phyloP scores from a whole-genome alignment of 2,329 filamentous ascomycete species.

The Paracorniculantispora psalliotae region DNA sequence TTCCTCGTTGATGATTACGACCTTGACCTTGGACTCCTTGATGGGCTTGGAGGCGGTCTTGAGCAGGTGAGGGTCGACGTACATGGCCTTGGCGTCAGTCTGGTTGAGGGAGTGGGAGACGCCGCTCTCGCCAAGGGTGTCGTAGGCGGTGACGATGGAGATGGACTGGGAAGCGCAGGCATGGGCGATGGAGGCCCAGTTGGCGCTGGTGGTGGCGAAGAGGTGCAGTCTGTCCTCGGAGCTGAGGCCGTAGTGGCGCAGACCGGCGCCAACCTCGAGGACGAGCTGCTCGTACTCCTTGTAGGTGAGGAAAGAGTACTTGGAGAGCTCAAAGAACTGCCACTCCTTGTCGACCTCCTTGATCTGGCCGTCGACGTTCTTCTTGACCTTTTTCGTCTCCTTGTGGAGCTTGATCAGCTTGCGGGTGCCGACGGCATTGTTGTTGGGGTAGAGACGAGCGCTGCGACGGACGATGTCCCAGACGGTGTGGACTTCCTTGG shows the following conservation, averaged over 20 bases:
- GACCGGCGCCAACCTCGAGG: slow-evolving; percentile 64
- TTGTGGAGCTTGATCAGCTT: slow-evolving; percentile 71
- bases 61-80: slow-evolving; percentile 75
- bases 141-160: slow-evolving; percentile 90
- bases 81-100: slow-evolving; percentile 77
- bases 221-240: slow-evolving; percentile 68
- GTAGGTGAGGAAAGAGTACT: slow-evolving; percentile 73
- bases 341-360: slow-evolving; percentile 83
- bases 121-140: slow-evolving; percentile 80
- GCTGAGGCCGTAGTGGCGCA: slow-evolving; percentile 68
- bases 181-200: slow-evolving; percentile 83
- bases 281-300: slow-evolving; percentile 69
- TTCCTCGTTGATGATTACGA: slow-evolving; percentile 59
- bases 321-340: slow-evolving; percentile 80
- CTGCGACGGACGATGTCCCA: slow-evolving; percentile 73
- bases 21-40: slow-evolving; percentile 51
- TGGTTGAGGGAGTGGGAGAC: slow-evolving; percentile 82
- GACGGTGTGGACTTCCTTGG: slow-evolving; percentile 67
- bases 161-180: slow-evolving; percentile 76
- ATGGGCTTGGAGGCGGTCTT: slow-evolving; percentile 54
- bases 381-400: slow-evolving; percentile 86
- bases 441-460: slow-evolving; percentile 57
- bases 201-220: slow-evolving; percentile 76
- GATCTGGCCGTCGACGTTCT: slow-evolving; percentile 76
- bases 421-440: slow-evolving; percentile 64